A percentile compares a stretch with the other conserved stretches of the same genome.
These are phyloP conservation scores for Scedosporium apiospermum DNA, from an alignment of 2,329 filamentous ascomycete species.

Conservation along the genomic window DNA sequence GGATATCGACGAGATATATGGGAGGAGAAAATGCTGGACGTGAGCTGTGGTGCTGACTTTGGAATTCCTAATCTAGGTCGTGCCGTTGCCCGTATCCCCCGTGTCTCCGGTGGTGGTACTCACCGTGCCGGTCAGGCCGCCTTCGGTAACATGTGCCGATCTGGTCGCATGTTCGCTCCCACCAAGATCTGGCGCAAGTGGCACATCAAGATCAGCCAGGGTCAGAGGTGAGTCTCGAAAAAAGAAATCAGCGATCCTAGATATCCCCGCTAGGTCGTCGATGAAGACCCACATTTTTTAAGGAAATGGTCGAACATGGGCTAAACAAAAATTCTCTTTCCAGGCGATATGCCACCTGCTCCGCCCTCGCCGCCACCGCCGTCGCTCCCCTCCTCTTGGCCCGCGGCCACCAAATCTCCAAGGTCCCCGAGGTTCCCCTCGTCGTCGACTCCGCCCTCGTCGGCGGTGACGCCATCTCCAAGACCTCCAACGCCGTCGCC, in stretches of 20 bases:
- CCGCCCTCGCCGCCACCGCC: conserved; percentile 92
- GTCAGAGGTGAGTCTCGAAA: conserved; percentile 67
- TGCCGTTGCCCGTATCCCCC: conserved; percentile 99
- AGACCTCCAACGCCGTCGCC: conserved; percentile 78
- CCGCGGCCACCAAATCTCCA: conserved; percentile 90
- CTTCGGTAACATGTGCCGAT: conserved; percentile 99
- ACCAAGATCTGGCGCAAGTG: conserved; percentile 99
- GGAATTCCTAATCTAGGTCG: conserved; percentile 52
- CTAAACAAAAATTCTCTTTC: conserved; percentile 16
- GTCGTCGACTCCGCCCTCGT: conserved; percentile 90
- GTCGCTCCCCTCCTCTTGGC: conserved; percentile 90
- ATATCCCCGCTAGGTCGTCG: no score
- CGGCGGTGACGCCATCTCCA: conserved; percentile 66
- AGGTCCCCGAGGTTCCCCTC: conserved; percentile 91
- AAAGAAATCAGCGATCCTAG: no score
- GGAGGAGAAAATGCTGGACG: neutral
- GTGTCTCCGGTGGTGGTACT: conserved; percentile 99
- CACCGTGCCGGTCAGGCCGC: conserved; percentile 99
- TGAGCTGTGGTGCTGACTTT: neutral
- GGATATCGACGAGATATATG: neutral
- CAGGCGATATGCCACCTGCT: conserved; percentile 95
- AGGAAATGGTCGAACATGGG: no score
- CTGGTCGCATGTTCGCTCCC: conserved; percentile 99
- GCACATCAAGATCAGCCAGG: conserved; percentile 99
- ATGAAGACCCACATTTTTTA: no score